Percentiles rank a stretch among this genome's conserved stretches.
These are phyloP conservation scores for Collybiopsis confluens DNA, from an alignment of 768 basidiomycete species.

Conservation along the genomic window DNA sequence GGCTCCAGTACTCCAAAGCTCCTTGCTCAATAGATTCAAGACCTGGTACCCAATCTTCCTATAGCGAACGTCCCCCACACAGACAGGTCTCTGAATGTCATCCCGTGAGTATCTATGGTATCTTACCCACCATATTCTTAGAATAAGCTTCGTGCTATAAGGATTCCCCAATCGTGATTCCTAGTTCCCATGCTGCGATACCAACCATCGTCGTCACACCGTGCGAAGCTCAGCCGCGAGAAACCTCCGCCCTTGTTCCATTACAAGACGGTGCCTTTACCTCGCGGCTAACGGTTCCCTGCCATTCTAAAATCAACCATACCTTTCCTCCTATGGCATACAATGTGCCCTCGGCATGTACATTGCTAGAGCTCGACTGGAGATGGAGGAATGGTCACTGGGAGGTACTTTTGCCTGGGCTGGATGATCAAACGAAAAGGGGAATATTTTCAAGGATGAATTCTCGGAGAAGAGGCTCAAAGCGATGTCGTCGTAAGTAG, in stretches of 20 bases:
- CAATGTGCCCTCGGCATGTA: neutral
- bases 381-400: constrained; percentile 51
- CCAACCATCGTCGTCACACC: constrained; percentile 52
- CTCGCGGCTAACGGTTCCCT: constrained; percentile 45
- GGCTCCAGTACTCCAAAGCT: neutral
- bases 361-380: constrained; percentile 35
- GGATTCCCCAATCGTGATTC: constrained; percentile 23
- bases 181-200: constrained; percentile 28
- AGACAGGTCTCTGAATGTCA: neutral
- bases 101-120: neutral
- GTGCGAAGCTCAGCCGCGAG: constrained; percentile 34
- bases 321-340: constrained; percentile 20
- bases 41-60: neutral
- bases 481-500: constrained; percentile 1
- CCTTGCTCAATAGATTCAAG: constrained; percentile 3
- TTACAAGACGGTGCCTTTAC: constrained; percentile 54
- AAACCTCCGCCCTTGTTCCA: constrained; percentile 42
- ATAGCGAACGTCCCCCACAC: constrained; percentile 6
- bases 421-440: constrained; percentile 40
- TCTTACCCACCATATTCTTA: neutral
- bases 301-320: constrained; percentile 41
- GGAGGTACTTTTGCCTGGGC: constrained; percentile 42
- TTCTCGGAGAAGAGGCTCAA: neutral
- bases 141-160: neutral
- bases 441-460: constrained; percentile 37